Evolutionary conservation across 1,139 yeast species (phyloP), one percentile per base, ranked within the genome.

Genomic region (Magnusiomyces tetraspermus): DNA sequence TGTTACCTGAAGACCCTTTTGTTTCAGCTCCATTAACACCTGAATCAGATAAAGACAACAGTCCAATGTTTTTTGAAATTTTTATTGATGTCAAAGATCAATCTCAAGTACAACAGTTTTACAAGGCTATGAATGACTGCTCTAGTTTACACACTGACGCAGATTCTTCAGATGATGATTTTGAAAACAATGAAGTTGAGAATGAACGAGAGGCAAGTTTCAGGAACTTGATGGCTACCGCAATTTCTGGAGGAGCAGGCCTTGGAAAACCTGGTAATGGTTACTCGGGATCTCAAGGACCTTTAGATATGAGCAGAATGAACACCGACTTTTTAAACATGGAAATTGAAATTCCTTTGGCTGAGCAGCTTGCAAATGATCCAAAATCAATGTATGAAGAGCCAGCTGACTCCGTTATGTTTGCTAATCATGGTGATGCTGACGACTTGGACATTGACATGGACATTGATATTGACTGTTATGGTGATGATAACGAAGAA

Each of bases 91-190:
- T 37, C 37, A 26, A 44, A 21, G 15, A 22, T 24, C 13, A 36
- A 17, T 5, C 36, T 3, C n/a, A n/a, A 13, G 36, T 19, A 5
- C 36, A 44, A 8, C 15, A 28, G n/a, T 17, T 44, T 28, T 44
- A 44, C 38, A 22, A 30, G 24, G 33, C 47, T 6, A 4, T 44
- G 38, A 44, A 30, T 21, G 38, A 28, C n/a, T 44, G 47, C 24
- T 17, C 47, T 21, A 44, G 28, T 28, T 21, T 44, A 23, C 47
- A 44, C 24, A 24, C 38, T n/a, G 47, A 44, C n/a, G 8, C 37
- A 24, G 33, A 15, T 3, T 15, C 15, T n/a, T 44, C 33, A 8
- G 47, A 44, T n/a, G 24, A 44, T 11, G 33, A 17, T 11, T 22
- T 15, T 24, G 30, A 26, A 23, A 13, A 28, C 19, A n/a, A 17